These are phyloP conservation scores for Simplicillium sp. DNA, from an alignment of 2,329 filamentous ascomycete species.

Conservation along the genomic window DNA sequence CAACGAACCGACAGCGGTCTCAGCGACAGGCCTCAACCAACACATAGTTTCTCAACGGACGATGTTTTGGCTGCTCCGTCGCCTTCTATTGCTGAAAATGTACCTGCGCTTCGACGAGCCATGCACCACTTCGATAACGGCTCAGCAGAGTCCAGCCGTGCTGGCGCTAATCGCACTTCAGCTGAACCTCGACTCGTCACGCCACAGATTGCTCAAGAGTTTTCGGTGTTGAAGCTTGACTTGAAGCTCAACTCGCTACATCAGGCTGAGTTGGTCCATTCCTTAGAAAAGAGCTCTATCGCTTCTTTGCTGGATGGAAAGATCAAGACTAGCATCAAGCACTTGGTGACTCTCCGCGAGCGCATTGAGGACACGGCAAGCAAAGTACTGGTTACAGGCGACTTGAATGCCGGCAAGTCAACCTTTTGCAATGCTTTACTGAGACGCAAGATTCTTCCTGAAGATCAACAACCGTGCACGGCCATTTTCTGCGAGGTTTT, in stretches of 20 bases:
- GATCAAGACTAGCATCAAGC: constrained; percentile 86
- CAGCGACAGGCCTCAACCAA: constrained; percentile 44
- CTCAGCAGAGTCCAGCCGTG: constrained; percentile 62
- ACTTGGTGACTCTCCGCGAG: constrained; percentile 77
- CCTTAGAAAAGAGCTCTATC: constrained; percentile 83
- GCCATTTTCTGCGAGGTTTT: constrained; percentile 97
- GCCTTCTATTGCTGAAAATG: constrained; percentile 28
- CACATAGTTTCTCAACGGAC: constrained; percentile 54
- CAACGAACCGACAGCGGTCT: constrained; percentile 45
- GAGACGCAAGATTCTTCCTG: constrained; percentile 82
- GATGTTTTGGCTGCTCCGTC: constrained; percentile 18
- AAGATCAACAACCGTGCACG: constrained; percentile 96
- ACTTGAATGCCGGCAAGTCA: constrained; percentile 94
- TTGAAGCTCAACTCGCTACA: constrained; percentile 80
- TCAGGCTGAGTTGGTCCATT: constrained; percentile 87
- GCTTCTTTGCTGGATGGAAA: constrained; percentile 87
- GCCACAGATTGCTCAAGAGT: constrained; percentile 89
- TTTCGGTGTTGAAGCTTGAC: constrained; percentile 90
- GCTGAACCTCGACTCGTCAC: constrained; percentile 78
- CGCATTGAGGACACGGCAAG: constrained; percentile 96
- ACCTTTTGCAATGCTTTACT: constrained; percentile 98
- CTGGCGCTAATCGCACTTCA: constrained; percentile 49
- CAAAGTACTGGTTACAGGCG: constrained; percentile 92
- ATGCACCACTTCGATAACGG: constrained; percentile 55
- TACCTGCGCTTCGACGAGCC: constrained; percentile 53